Evolutionary conservation across 1,284 basidiomycete genomes (phyloP).

Genomic region (Heliocybe sulcata): DNA sequence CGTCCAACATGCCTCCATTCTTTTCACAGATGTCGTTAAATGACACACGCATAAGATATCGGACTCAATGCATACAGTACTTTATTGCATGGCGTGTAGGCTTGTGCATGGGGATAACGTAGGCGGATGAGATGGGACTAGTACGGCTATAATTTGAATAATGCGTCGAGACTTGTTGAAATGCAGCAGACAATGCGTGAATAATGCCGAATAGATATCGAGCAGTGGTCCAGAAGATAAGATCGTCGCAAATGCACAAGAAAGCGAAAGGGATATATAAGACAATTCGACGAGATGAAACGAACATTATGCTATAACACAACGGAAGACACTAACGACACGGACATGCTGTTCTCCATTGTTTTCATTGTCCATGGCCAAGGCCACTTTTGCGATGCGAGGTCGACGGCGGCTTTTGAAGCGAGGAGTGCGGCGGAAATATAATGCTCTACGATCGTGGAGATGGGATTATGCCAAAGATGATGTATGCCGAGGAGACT

Average conservation of each 20-base stretch:
- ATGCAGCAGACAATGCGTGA: no score
- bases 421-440: not conserved
- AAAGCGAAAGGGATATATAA: not conserved
- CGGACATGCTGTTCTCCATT: not conserved
- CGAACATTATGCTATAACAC: not conserved
- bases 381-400: not conserved
- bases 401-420: no score
- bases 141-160: not conserved
- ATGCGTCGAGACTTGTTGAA: not conserved
- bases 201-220: not conserved
- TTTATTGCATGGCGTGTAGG: not conserved
- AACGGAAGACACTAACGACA: not conserved
- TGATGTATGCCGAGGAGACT: not conserved
- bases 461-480: not conserved
- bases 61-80: not conserved
- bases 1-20: no score
- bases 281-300: not conserved
- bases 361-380: not conserved
- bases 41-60: not conserved
- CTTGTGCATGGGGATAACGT: not conserved
- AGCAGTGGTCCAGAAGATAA: not conserved
- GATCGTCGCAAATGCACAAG: not conserved
- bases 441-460: not conserved
- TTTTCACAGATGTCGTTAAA: not conserved
- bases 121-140: not conserved